A percentile compares a stretch with the other conserved stretches of the same genome.
Evolutionary conservation across 495 filamentous ascomycete genomes (phyloP).

Genomic region (Neurospora sp.): DNA sequence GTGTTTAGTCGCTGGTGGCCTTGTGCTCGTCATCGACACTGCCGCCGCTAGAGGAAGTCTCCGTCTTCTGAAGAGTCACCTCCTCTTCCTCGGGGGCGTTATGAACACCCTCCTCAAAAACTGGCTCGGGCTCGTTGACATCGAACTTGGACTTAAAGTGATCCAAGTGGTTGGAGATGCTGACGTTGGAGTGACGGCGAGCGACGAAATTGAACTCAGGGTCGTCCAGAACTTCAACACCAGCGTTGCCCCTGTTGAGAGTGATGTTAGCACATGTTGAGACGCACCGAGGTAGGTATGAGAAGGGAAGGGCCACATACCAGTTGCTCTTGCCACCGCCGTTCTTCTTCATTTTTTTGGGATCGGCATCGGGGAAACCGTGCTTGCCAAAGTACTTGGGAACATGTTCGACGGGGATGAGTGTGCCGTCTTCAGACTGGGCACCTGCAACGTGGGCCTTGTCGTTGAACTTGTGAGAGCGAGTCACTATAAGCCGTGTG

Average conservation of each 20-base stretch:
- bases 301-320: constrained; percentile 39
- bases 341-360: constrained; percentile 93
- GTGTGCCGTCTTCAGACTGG: constrained; percentile 48
- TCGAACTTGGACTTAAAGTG: constrained; percentile 87
- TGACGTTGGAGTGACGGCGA: constrained; percentile 88
- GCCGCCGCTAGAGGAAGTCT: constrained; percentile 36
- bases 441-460: constrained; percentile 58
- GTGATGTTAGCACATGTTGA: constrained; percentile 3
- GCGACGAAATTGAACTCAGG: constrained; percentile 61
- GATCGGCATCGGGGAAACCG: constrained; percentile 70
- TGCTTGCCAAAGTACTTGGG: constrained; percentile 89
- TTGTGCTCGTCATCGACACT: constrained; percentile 28
- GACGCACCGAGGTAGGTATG: neutral
- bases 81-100: constrained; percentile 40
- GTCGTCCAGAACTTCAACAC: constrained; percentile 74
- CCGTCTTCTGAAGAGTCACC: constrained; percentile 40
- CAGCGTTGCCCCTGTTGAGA: constrained; percentile 61
- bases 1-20: constrained; percentile 19
- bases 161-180: constrained; percentile 47
- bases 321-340: constrained; percentile 90
- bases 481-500: constrained; percentile 58
- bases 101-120: constrained; percentile 78
- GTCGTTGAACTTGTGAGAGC: constrained; percentile 85
- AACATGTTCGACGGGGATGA: constrained; percentile 55
- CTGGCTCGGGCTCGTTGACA: constrained; percentile 68